Evolutionary conservation across 164 flowering plant genomes (phyloP).

Genomic region (Stephania japonica): DNA sequence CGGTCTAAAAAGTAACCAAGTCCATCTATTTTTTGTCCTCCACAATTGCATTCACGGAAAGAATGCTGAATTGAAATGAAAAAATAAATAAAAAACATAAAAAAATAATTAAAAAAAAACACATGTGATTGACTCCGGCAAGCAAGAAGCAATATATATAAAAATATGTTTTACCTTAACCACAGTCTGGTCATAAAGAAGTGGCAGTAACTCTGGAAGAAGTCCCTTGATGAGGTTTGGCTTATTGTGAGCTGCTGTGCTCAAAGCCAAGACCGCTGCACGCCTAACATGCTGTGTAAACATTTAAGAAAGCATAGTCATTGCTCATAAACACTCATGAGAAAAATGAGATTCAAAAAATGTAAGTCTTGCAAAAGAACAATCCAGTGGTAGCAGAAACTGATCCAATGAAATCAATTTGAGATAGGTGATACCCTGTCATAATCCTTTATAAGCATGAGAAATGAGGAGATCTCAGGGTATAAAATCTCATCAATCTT

Average conservation of each 20-base stretch:
- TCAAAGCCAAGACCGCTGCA: slow-evolving; percentile 93
- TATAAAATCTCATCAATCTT: slow-evolving; percentile 82
- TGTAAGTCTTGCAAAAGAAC: background rate
- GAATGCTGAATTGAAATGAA: background rate
- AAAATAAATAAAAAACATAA: background rate
- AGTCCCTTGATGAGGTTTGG: slow-evolving; percentile 91
- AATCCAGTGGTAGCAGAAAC: background rate
- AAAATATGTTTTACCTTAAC: slow-evolving; percentile 61
- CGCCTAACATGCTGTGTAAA: slow-evolving; percentile 93
- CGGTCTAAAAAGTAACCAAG: background rate
- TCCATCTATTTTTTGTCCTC: background rate
- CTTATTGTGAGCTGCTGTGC: slow-evolving; percentile 98
- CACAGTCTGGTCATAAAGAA: slow-evolving; percentile 90
- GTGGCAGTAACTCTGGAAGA: slow-evolving; percentile 87
- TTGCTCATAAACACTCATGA: background rate
- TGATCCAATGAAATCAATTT: background rate
- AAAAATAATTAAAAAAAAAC: background rate
- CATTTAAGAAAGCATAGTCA: slow-evolving; percentile 10
- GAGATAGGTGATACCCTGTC: slow-evolving; percentile 57
- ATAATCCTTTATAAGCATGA: slow-evolving; percentile 86
- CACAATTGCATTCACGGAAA: background rate
- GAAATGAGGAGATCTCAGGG: slow-evolving; percentile 88
- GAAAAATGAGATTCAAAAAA: background rate
- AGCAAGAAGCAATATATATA: too few species aligned
- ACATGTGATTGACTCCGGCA: too few species aligned